These are phyloP conservation scores for Aspergillus amoenus DNA, from an alignment of 2,329 filamentous ascomycete species.

Conservation along the genomic window DNA sequence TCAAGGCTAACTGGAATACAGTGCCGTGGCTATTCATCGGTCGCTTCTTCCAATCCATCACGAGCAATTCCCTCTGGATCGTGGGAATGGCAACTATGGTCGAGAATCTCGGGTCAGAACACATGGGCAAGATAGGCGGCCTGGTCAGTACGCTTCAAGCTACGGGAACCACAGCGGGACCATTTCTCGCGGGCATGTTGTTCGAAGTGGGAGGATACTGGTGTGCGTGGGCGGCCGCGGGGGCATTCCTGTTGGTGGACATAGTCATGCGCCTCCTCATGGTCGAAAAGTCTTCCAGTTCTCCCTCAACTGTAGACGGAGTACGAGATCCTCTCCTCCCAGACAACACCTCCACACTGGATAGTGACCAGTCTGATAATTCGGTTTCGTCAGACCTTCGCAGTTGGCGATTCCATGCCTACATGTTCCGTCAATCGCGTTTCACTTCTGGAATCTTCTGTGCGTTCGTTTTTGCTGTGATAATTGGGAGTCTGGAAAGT, in stretches of 20 bases:
- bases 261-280: conserved; percentile 28
- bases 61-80: background rate
- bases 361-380: background rate
- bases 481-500: conserved; percentile 55
- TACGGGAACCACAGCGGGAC: background rate
- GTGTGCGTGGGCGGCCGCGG: conserved; percentile 24
- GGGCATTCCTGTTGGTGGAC: conserved; percentile 25
- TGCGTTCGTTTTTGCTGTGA: conserved; percentile 4
- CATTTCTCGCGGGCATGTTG: background rate
- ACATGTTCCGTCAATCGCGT: background rate
- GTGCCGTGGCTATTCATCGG: background rate
- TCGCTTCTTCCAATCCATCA: background rate
- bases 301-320: background rate
- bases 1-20: background rate
- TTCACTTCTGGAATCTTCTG: background rate
- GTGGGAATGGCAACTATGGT: conserved; percentile 5
- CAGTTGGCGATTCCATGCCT: background rate
- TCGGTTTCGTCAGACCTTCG: background rate
- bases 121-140: conserved; percentile 2
- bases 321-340: background rate
- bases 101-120: background rate
- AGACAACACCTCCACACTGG: background rate
- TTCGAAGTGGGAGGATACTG: conserved; percentile 24
- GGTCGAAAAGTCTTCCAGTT: background rate
- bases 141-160: background rate